Base-by-base conservation (phyloP, 2,329 filamentous ascomycete species). In the Monilinia vaccinii-corymbosi region DNA sequence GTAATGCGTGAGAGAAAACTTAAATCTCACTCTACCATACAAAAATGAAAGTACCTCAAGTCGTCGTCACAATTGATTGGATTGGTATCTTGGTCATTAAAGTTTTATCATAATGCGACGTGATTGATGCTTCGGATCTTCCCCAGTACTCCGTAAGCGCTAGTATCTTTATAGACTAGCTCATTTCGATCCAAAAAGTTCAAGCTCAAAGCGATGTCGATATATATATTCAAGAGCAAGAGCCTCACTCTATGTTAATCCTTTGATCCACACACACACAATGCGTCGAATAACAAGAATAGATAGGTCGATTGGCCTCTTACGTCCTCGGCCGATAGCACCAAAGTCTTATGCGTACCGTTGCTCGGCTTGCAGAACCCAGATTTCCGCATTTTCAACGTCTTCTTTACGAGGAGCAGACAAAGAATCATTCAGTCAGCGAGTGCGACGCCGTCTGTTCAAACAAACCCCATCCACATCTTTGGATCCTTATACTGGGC, bases 381-480 rank as follows among this genome's bases (percentile, higher is more conserved):
- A 65, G 50, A 56, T 64, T 21, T 59, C 66, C 49, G 59, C 68
- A 34, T 72, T 71, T 53, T 71, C 70, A 9, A 71, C 69, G 31
- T 65, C 67, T 28, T 36, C 34, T 14, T 4, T 63, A 59, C 21
- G 60, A 57, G 62, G 49, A 34, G 38, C 64, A 31, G 50, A 66
- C 28, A 60, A 60, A 58, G 65, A 63, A 60, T 56, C 74, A 45
- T 68, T 77, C 60, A 75, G 75, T 51, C 77, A 80, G 61, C 75
- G 73, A 61, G 66, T 79, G 55, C 75, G 78, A 58, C 71, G 72
- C 62, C 77, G 74, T 66, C 69, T 81, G 62, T 80, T 78, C 78
- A 77, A 77, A 8, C 76, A 80, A 48, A 73, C 75, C 23, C 77
- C 78, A 16, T 78, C 78, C 11, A 78, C 78, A 28, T 58, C 73